Evolutionary conservation across 1,284 basidiomycete species (phyloP), one percentile per base, ranked within the genome.

Genomic region (Trametes hirsuta): DNA sequence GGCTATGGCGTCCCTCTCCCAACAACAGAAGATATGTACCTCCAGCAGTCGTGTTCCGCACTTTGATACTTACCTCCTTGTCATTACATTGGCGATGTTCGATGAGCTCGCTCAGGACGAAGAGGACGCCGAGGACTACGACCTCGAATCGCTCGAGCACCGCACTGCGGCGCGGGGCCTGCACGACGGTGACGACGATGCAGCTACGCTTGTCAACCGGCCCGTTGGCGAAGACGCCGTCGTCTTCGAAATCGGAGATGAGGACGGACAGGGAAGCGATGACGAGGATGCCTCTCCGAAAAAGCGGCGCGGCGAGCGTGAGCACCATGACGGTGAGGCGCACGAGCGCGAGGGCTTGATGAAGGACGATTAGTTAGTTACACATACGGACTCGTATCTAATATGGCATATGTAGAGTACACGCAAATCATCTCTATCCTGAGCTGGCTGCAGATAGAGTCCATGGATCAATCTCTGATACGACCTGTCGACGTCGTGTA

Each of bases 191-290:
- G 85, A 88, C 51, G 87, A 88, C 64, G 86, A 86, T 58, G 83
- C 86, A 34, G 82, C 82, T 1, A 89, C 87, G 6, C 81, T 90
- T n/a, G 86, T 88, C 41, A 86, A 84, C 51, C 76, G 80, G 54
- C 79, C 82, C 55, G 76, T 79, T 14, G 79, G 77, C 24, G 88
- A 90, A 42, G 90, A 93, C 64, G 80, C 87, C 35, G 91, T 95
- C 34, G 94, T 97, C 8, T 97, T 97, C 70, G 93, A 95, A 72
- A 95, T 97, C 66, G 93, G 93, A 2, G 94, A 95, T 59, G 93
- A 94, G 68, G 93, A 95, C 56, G 83, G 73, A 1, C 71, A 73
- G 44, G 79, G 77, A 39, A 84, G 79, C 63, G 87, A 88, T 53
- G 88, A 89, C 37, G 78, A 82, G 39, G 85, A 87, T 15, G 68